A percentile compares a stretch with the other conserved stretches of the same genome.
Evolutionary conservation across 2,329 filamentous ascomycete species (phyloP).

Genomic region (Lecanoromycetidae sp.): DNA sequence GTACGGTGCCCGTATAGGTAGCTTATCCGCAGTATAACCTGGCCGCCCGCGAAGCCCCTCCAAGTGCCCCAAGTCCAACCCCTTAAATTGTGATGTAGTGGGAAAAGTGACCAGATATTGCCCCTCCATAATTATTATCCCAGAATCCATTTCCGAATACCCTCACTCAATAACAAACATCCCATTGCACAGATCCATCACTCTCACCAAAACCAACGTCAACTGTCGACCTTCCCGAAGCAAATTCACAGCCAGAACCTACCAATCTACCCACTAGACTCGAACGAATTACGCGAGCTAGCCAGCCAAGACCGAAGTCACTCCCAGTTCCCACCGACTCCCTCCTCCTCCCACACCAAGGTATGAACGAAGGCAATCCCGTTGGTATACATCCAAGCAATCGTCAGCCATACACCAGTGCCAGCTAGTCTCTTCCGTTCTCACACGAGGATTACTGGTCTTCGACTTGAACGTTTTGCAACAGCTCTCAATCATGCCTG

Average conservation of each 20-base stretch:
- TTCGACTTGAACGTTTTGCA: slow-evolving; percentile 2
- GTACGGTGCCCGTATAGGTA: no score
- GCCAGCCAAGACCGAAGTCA: slow-evolving; percentile 10
- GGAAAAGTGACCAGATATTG: slow-evolving; percentile 4
- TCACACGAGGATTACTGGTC: slow-evolving; percentile 13
- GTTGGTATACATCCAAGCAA: slow-evolving; percentile 13
- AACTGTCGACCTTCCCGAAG: background rate
- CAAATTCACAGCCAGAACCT: background rate
- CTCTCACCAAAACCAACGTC: background rate
- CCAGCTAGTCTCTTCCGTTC: slow-evolving; percentile 12
- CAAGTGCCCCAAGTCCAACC: slow-evolving; percentile 2
- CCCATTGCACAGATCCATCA: background rate
- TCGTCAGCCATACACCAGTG: slow-evolving; percentile 7
- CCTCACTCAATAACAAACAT: background rate
- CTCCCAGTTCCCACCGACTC: slow-evolving; percentile 3
- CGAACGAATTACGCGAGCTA: slow-evolving; percentile 6
- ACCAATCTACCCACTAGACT: slow-evolving; percentile 11
- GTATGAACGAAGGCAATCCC: slow-evolving; percentile 12
- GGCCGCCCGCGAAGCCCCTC: background rate
- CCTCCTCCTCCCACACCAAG: slow-evolving; percentile 1
- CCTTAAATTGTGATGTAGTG: background rate
- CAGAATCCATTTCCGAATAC: background rate
- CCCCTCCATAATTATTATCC: slow-evolving; percentile 5
- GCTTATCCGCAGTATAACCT: background rate
- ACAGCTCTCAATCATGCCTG: slow-evolving; percentile 12